Evolutionary conservation across 805 yeast genomes (phyloP), one percentile per base, ranked within the genome.

Genomic region (Wickerhamomyces bovis): DNA sequence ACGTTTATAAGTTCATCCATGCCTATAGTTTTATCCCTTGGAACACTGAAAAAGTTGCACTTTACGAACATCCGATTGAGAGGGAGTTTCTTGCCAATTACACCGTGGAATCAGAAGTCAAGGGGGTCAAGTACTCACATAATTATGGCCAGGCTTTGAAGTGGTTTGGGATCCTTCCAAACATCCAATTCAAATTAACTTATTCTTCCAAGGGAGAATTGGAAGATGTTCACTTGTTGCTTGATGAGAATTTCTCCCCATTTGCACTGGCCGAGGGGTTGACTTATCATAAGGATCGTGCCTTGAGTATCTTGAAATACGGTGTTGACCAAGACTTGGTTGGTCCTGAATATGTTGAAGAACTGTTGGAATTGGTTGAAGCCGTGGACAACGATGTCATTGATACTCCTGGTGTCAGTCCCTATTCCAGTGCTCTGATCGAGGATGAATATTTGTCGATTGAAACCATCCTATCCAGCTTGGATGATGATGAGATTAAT

Each of bases 11-110:
- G 30, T 71, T 75, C 49, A 63, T 66, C 22, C 57, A 64, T 39
- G 65, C 66, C 4, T 76, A 77, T 54, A 80, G 81, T 1, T 77
- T 77, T 51, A 54, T 72, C 4, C 81, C 81, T 7, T 51, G 43
- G 10, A 55, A 62, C 35, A 23, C 42, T 10, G 39, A 40, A 8
- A 50, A 42, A 2, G 42, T 39, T 18, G 46, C 53, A 2, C 46
- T 65, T 8, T 57, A 63, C 46, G 76, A 72, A n/a, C 51, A 65
- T 5, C 65, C 71, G 3, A 56, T 71, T 21, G 61, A 59, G 33
- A 50, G 62, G 30, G 55, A 50, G 11, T 62, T 51, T 31, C 13
- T 56, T 12, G 39, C 25, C 12, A 38, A 42, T 2, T 42, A 44
- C 35, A 39, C n/a, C 2, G 42, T 53, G 15, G 39, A 46, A 22